A percentile compares a stretch with the other conserved stretches of the same genome.
Evolutionary conservation across 2,329 filamentous ascomycete genomes (phyloP).

Genomic region (Monilinia polystroma): DNA sequence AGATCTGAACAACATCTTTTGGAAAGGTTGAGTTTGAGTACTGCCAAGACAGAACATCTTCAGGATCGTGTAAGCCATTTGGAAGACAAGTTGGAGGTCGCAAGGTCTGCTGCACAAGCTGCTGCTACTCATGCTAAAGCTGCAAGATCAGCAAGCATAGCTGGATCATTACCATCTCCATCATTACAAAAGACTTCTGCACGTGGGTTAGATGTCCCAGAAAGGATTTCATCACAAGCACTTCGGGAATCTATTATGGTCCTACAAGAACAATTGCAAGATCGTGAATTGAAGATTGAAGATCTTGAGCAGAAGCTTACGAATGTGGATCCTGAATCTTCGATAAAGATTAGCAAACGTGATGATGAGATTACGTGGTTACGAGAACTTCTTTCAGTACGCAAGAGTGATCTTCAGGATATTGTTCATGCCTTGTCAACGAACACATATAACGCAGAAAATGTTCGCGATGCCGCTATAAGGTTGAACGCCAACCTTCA

Average conservation of each 20-base stretch:
- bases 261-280: constrained; percentile 92
- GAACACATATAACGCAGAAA: constrained; percentile 72
- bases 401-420: constrained; percentile 88
- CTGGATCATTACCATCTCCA: constrained; percentile 24
- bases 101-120: constrained; percentile 72
- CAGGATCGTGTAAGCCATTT: constrained; percentile 82
- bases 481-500: constrained; percentile 90
- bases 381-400: constrained; percentile 85
- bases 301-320: constrained; percentile 72
- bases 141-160: constrained; percentile 35
- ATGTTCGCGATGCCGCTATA: constrained; percentile 86
- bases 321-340: constrained; percentile 71
- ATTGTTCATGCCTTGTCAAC: constrained; percentile 78
- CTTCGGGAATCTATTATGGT: constrained; percentile 95
- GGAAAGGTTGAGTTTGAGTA: constrained; percentile 77
- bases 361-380: constrained; percentile 95
- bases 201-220: constrained; percentile 58
- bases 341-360: constrained; percentile 80
- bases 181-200: constrained; percentile 39
- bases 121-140: constrained; percentile 36
- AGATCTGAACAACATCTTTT: constrained; percentile 75
- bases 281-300: constrained; percentile 87
- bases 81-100: constrained; percentile 87
- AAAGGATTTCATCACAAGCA: constrained; percentile 91
- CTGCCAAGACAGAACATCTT: constrained; percentile 80